Conservation (phyloP, 331 rosid genomes). For the Malus hybrid region DNA sequence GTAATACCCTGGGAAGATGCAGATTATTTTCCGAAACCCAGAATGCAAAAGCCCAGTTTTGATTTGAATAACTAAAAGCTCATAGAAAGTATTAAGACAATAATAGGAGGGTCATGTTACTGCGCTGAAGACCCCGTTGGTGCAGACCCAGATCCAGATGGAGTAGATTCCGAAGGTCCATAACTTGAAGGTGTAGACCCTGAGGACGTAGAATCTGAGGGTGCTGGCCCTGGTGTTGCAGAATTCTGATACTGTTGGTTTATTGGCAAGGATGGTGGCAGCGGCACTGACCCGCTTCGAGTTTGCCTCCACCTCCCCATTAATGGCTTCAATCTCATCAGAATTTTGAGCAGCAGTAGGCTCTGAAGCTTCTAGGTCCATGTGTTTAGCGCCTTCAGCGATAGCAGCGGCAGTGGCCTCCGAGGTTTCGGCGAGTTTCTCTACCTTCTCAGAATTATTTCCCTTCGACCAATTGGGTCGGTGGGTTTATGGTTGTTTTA, state of each 20-base stretch:
- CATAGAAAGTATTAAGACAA: conserved; percentile 7
- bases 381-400: conserved; percentile 6
- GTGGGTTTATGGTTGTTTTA: conserved; percentile 19
- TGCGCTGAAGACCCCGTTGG: conserved; percentile 21
- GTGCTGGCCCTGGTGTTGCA: conserved; percentile 36
- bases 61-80: background rate
- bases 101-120: conserved; percentile 9
- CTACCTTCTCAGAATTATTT: conserved; percentile 14
- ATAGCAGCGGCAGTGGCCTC: conserved; percentile 3
- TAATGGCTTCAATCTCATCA: background rate
- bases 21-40: background rate
- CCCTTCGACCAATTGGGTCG: conserved; percentile 55
- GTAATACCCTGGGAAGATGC: background rate
- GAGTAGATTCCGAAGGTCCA: conserved; percentile 10
- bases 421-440: conserved; percentile 14
- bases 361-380: conserved; percentile 24
- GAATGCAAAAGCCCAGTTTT: background rate
- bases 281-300: conserved; percentile 32
- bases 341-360: background rate
- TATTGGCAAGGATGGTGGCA: conserved; percentile 32
- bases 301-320: conserved; percentile 24
- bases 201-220: conserved; percentile 31
- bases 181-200: conserved; percentile 25
- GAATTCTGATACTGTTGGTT: conserved; percentile 59
- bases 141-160: conserved; percentile 10